phyloP scores from a whole-genome alignment of 768 basidiomycete genomes.

The Lactarius evosmus region DNA sequence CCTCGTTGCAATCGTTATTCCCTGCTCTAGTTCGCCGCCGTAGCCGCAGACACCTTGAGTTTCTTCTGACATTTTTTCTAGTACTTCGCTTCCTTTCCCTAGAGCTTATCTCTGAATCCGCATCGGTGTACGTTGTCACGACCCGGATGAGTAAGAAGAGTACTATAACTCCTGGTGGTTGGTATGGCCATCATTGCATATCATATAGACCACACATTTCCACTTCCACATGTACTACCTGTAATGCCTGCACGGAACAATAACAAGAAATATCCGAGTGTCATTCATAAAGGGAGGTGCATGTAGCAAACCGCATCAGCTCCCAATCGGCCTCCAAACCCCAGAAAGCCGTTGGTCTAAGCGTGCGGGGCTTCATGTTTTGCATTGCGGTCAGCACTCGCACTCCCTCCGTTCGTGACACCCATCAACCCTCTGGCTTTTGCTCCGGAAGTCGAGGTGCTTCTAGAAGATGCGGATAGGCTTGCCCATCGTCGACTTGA shows the following conservation, averaged over 20 bases:
- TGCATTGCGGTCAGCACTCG: constrained; percentile 59
- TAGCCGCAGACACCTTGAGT: too few relatives aligned
- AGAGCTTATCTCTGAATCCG: too few relatives aligned
- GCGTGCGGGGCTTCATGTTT: constrained; percentile 97
- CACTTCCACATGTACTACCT: background rate
- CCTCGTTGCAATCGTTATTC: background rate
- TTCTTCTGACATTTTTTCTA: too few relatives aligned
- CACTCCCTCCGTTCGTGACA: constrained; percentile 31
- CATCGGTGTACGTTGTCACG: too few relatives aligned
- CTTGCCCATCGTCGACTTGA: constrained; percentile 99
- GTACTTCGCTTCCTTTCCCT: too few relatives aligned
- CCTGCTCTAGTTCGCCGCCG: too few relatives aligned
- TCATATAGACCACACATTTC: background rate
- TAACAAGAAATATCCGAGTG: background rate
- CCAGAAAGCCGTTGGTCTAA: constrained; percentile 84
- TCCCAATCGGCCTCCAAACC: constrained; percentile 82
- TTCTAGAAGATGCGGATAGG: constrained; percentile 88
- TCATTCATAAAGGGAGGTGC: background rate
- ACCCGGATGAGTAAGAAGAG: background rate
- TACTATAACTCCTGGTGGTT: background rate
- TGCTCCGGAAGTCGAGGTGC: constrained; percentile 21
- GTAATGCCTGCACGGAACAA: background rate
- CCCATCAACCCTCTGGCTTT: constrained; percentile 27
- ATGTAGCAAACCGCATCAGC: constrained; percentile 56
- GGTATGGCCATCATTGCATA: background rate